Conservation (phyloP, 2,329 filamentous ascomycete genomes). For the Macrophomina pseudophaseolina region DNA sequence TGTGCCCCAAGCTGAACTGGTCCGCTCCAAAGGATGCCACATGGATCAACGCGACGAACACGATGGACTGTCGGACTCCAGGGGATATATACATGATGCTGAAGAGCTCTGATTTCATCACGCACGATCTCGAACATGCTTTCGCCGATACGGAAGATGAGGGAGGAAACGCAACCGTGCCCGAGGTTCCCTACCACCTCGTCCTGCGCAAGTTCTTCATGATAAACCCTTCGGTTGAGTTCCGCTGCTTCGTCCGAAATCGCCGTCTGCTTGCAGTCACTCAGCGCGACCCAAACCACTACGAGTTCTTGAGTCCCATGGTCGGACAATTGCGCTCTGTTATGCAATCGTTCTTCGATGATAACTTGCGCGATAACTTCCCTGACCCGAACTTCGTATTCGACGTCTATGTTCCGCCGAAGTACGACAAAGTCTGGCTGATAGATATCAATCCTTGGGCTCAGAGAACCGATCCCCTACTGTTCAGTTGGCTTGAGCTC, state of each 20-base stretch:
- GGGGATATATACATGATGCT: conserved; percentile 94
- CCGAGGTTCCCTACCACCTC: conserved; percentile 73
- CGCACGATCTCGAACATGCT: conserved; percentile 90
- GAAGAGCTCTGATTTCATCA: conserved; percentile 93
- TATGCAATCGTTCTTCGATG: conserved; percentile 78
- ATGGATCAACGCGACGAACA: conserved; percentile 88
- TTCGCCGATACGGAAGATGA: conserved; percentile 72
- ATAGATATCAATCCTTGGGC: conserved; percentile 98
- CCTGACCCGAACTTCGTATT: conserved; percentile 85
- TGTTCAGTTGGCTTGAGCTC: conserved; percentile 91
- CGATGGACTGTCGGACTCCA: conserved; percentile 83
- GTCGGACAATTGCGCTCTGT: conserved; percentile 68
- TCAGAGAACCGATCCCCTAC: conserved; percentile 80
- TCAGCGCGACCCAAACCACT: conserved; percentile 90
- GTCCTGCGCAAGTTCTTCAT: conserved; percentile 87
- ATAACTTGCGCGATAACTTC: conserved; percentile 75
- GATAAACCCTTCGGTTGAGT: conserved; percentile 89
- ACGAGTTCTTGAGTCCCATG: conserved; percentile 77
- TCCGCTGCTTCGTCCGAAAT: conserved; percentile 91
- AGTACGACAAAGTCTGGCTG: conserved; percentile 78
- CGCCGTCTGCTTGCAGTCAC: conserved; percentile 80
- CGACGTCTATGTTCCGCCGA: conserved; percentile 85
- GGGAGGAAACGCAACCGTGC: conserved; percentile 39
- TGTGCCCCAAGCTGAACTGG: conserved; percentile 96
- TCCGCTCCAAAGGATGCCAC: conserved; percentile 94